Percentiles rank a stretch among this genome's conserved stretches.
Evolutionary conservation across 495 filamentous ascomycete genomes (phyloP).

Genomic region (Massariosphaeria phaeospora): DNA sequence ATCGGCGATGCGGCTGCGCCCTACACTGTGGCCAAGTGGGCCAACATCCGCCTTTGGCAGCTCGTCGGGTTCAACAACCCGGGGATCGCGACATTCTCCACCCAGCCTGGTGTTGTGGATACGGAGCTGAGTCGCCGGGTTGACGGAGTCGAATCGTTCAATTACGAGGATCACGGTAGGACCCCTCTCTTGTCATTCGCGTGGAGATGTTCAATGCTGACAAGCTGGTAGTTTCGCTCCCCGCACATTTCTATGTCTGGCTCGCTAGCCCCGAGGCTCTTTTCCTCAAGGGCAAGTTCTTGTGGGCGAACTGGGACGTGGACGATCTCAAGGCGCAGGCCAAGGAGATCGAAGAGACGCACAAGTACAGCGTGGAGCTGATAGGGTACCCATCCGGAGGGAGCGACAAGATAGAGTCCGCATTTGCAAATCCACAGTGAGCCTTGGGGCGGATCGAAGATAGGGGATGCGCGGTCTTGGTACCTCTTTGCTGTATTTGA

Average conservation of each 20-base stretch:
- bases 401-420: too few species aligned
- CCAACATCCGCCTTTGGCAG: slow-evolving; percentile 43
- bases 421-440: too few species aligned
- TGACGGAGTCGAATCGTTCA: slow-evolving; percentile 37
- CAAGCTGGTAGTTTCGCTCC: slow-evolving; percentile 38
- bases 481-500: too few species aligned
- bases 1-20: slow-evolving; percentile 34
- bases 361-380: slow-evolving; percentile 8
- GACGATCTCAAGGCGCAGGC: slow-evolving; percentile 46
- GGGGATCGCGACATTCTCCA: slow-evolving; percentile 42
- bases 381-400: slow-evolving; percentile 27
- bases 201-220: slow-evolving; percentile 10
- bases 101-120: slow-evolving; percentile 48
- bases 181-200: not conserved
- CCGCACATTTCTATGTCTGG: slow-evolving; percentile 49
- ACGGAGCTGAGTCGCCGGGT: slow-evolving; percentile 44
- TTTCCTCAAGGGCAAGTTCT: slow-evolving; percentile 48
- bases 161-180: slow-evolving; percentile 43
- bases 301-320: slow-evolving; percentile 54
- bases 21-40: slow-evolving; percentile 46
- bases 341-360: slow-evolving; percentile 40
- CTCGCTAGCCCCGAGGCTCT: slow-evolving; percentile 46
- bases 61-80: slow-evolving; percentile 39
- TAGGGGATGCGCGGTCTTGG: too few species aligned
- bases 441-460: too few species aligned